Conservation (phyloP, 352 stramenopile genomes). For the Phytophthora nicotianae region DNA sequence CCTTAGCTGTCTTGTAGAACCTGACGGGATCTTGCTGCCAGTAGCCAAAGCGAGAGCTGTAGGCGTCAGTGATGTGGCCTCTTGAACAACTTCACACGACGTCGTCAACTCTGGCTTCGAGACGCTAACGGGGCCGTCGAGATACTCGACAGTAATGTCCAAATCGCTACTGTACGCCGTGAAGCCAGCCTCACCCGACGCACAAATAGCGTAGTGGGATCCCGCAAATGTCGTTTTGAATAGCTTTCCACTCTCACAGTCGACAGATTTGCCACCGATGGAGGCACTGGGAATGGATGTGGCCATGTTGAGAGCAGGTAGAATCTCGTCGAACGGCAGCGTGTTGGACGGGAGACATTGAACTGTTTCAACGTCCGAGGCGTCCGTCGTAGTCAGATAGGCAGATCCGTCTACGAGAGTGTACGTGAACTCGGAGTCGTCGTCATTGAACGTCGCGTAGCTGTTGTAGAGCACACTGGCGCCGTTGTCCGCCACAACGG, state of each 20-base stretch:
- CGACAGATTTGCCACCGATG: slow-evolving; percentile 10
- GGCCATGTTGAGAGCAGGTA: slow-evolving; percentile 26
- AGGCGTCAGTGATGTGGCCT: slow-evolving; percentile 9
- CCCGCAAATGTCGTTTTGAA: slow-evolving; percentile 41
- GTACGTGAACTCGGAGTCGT: slow-evolving; percentile 7
- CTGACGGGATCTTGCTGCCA: slow-evolving; percentile 6
- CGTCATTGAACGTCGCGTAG: slow-evolving; percentile 8
- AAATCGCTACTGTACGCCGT: slow-evolving; percentile 40
- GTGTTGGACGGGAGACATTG: slow-evolving; percentile 25
- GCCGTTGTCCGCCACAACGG: slow-evolving; percentile 15
- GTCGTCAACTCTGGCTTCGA: slow-evolving; percentile 2
- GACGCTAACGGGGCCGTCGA: slow-evolving; percentile 14
- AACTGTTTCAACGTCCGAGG: slow-evolving; percentile 5
- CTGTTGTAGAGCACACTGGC: slow-evolving; percentile 35
- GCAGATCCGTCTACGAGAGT: slow-evolving; percentile 27
- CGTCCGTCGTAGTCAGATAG: slow-evolving; percentile 23
- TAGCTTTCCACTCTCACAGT: slow-evolving; percentile 36
- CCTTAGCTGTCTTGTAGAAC: slow-evolving; percentile 16
- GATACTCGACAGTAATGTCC: slow-evolving; percentile 35
- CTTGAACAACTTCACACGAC: slow-evolving; percentile 13
- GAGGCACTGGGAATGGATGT: slow-evolving; percentile 24
- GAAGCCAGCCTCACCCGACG: slow-evolving; percentile 25
- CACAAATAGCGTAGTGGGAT: slow-evolving; percentile 34
- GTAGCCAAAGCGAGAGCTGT: slow-evolving; percentile 25
- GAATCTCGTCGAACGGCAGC: slow-evolving; percentile 32